These are phyloP conservation scores for Wallemia mellicola DNA, from an alignment of 1,284 basidiomycete genomes.

Conservation along the genomic window DNA sequence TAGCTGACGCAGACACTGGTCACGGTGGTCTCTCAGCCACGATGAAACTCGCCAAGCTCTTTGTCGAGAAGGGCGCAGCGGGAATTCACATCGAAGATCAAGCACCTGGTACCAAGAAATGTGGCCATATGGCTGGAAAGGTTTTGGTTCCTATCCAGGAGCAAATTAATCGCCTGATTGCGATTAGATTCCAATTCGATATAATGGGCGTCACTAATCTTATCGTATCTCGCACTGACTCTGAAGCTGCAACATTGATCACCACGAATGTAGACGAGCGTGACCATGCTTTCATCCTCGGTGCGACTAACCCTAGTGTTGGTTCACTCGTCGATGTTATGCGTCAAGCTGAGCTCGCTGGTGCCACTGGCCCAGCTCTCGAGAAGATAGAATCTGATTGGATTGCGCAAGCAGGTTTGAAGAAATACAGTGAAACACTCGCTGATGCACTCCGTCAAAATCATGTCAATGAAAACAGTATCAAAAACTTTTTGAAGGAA, in stretches of 20 bases:
- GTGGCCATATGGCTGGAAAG: slow-evolving; percentile 45
- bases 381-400: slow-evolving; percentile 72
- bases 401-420: slow-evolving; percentile 41
- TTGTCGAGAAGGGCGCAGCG: slow-evolving; percentile 41
- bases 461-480: slow-evolving; percentile 18
- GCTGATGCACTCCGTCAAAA: slow-evolving; percentile 39
- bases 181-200: slow-evolving; percentile 46
- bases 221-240: slow-evolving; percentile 42
- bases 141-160: slow-evolving; percentile 33
- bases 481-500: slow-evolving; percentile 29
- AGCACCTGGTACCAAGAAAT: slow-evolving; percentile 33
- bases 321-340: slow-evolving; percentile 49
- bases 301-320: slow-evolving; percentile 42
- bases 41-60: slow-evolving; percentile 46
- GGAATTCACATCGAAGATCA: slow-evolving; percentile 53
- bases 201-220: slow-evolving; percentile 51
- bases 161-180: slow-evolving; percentile 48
- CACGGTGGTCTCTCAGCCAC: slow-evolving; percentile 33
- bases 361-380: slow-evolving; percentile 46
- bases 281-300: slow-evolving; percentile 88
- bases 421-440: slow-evolving; percentile 46
- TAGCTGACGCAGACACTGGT: slow-evolving; percentile 64
- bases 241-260: slow-evolving; percentile 81
- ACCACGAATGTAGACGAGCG: slow-evolving; percentile 87
- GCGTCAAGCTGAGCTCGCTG: slow-evolving; percentile 48